Base-by-base conservation (phyloP, 2,329 filamentous ascomycete genomes). In the Ophiostoma triangulosporum region DNA sequence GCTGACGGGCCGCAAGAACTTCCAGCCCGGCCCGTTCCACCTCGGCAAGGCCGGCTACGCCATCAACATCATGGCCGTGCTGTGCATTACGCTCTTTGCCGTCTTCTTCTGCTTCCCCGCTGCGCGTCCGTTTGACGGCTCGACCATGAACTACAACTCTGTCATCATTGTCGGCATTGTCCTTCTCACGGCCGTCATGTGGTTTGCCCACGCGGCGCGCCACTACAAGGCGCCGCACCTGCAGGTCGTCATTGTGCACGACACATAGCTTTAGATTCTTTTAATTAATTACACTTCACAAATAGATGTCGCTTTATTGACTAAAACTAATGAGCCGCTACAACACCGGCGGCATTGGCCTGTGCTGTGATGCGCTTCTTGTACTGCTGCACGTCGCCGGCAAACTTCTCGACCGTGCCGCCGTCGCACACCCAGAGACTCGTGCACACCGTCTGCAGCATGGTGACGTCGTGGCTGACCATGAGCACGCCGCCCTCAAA, bases 381-480 rank as follows among this genome's bases (percentile, higher is more conserved):
- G 74, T 98, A 98, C 58, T 87, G 83, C 70, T 95, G 87, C 51
- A 98, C 90, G 62, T 94, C 90, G 32, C 93, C 93, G 57, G 86
- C 82, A 71, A 98, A 98, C 72, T 96, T 90, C 77, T 95, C 88
- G 20, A 98, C 90, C 1, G 84, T 93, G 9, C 93, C 93, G 56
- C 84, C 76, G 67, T 98, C 93, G 65, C 93, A 98, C 58, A 98
- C 91, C 93, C 93, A 98, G 64, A 98, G 71, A 65, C 84, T 93
- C 50, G 76, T 93, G 70, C 93, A 98, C 35, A 98, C 93, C 52
- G 86, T 95, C 73, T 95, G 89, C 68, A 98, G 69, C 88, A 98
- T 96, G 1, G 93, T 97, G 52, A 98, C 93, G 66, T 98, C 93
- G 84, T 98, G 93, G 64, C 87, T 95, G 54, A 98, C 93, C 89